Evolutionary conservation across 768 basidiomycete species (phyloP), one percentile per base, ranked within the genome.

Genomic region (Tricholomella constricta): DNA sequence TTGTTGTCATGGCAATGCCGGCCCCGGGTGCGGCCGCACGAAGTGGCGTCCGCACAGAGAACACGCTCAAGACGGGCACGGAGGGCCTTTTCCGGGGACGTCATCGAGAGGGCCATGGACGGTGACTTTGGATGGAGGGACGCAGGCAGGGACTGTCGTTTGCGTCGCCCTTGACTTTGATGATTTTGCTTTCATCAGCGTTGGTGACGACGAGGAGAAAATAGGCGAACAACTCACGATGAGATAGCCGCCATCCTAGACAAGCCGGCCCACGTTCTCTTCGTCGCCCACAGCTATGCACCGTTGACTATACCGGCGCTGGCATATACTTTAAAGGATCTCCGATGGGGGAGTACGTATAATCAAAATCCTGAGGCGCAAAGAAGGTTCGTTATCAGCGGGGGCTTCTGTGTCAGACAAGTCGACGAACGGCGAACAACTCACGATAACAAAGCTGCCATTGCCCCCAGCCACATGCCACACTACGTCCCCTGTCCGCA

Each of bases 281-380:
- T 93, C 91, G 63, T 93, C 91, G n/a, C 73, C 42, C 98, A 81
- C 23, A 89, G 82, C 51, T 76, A 80, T 20, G 87, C 84, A 42
- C 89, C 92, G 22, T 89, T 81, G 56, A 96, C 74, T 68, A 94
- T 82, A 48, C 85, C 86, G 86, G 98, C 98, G 38, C 94, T 6
- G 94, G 94, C 14, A 99, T 83, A 66, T 99, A 87, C 70, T 94
- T 95, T 62, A 98, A 78, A 14, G 98, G 74, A 69, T 99, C 96
- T 1, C 96, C 97, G 58, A 98, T 91, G 65, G 98, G 10, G 83
- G 71, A 11, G 79, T 67, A 6, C 97, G 97, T 84, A 99, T 98
- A 71, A 98, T 96, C 1, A 94, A 86, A 69, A 91, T 93, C 89
- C 98, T 99, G 72, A 99, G 98, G n/a, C n/a, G n/a, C n/a, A n/a